phyloP scores from a whole-genome alignment of 371 early-diverging fungal species.

The Cokeromyces recurvatus region DNA sequence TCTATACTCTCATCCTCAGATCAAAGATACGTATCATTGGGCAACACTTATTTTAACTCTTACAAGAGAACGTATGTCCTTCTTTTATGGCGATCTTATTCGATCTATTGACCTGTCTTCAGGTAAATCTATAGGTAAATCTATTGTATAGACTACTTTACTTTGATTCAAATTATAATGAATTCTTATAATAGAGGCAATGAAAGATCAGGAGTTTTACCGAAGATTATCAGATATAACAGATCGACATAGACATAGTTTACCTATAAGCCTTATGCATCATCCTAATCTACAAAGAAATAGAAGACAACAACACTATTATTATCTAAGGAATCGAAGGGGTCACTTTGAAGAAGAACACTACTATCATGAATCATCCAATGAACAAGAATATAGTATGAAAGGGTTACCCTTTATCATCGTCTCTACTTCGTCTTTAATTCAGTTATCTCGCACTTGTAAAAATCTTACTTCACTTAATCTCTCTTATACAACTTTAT shows the following conservation, averaged over 20 bases:
- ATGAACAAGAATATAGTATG: constrained; percentile 4
- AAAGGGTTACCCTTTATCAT: constrained; percentile 29
- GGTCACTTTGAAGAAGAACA: too few species aligned
- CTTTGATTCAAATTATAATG: too few species aligned
- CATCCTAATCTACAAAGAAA: too few species aligned
- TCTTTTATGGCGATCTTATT: constrained; percentile 28
- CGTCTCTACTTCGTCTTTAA: constrained; percentile 54
- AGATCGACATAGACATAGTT: too few species aligned
- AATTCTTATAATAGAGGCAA: constrained; percentile 16
- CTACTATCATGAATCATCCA: not conserved
- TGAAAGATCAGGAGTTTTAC: constrained; percentile 23
- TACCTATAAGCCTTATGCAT: too few species aligned
- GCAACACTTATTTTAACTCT: constrained; percentile 57
- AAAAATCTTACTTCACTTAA: constrained; percentile 43
- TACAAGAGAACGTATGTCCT: constrained; percentile 32
- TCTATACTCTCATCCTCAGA: constrained; percentile 46
- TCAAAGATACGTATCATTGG: constrained; percentile 54
- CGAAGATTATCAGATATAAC: constrained; percentile 7
- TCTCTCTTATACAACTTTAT: constrained; percentile 46
- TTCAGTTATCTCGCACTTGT: constrained; percentile 47
- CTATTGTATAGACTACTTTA: too few species aligned
- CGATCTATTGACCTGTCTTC: constrained; percentile 32
- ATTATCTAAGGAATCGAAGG: too few species aligned
- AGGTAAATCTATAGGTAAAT: constrained; percentile 21
- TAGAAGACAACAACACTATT: too few species aligned